Evolutionary conservation across 805 yeast genomes (phyloP), one percentile per base, ranked within the genome.

Genomic region (Tetrapisispora arboricola): DNA sequence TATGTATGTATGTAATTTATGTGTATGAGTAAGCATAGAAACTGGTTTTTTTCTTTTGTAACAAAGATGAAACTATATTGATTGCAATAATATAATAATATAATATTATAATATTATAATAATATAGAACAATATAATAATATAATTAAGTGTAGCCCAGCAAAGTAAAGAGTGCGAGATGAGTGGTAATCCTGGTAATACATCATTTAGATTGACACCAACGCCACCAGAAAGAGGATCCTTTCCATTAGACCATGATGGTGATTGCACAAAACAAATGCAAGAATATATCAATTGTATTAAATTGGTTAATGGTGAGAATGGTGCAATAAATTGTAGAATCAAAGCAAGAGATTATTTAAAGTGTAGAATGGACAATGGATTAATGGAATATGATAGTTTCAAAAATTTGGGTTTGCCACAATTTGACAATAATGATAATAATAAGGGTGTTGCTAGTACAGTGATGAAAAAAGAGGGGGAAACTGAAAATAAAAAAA

Each of bases 211-310:
- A 32, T 71, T 81, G 68, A 68, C 76, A 12, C 95, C 96, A 9
- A 81, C 90, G 0, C 95, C 98, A 18, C 98, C 98, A 2, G 95
- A 90, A 49, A 68, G 96, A 49, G 98, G 98, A 0, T 85, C 97
- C 0, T 90, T 90, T 61, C 98, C 97, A 0, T 66, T 90, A 34
- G 98, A 90, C 55, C 98, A 90, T 55, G 79, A 75, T 44, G 73
- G 73, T 7, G 97, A 92, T 48, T 90, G 97, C 57, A 75, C 78
- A 18, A 68, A 69, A 18, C 73, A 76, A 43, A 92, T 88, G 92
- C 58, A 70, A 33, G 74, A 73, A 36, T 90, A 90, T 57, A 65
- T 90, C 47, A 65, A 76, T 36, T 90, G 98, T 63, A 65, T 90
- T 62, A 80, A 82, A 55, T 65, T 77, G 25, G 85, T 87, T 13